A percentile compares a stretch with the other conserved stretches of the same genome.
phyloP scores from a whole-genome alignment of 495 filamentous ascomycete species.

The Chaetomium tenue region DNA sequence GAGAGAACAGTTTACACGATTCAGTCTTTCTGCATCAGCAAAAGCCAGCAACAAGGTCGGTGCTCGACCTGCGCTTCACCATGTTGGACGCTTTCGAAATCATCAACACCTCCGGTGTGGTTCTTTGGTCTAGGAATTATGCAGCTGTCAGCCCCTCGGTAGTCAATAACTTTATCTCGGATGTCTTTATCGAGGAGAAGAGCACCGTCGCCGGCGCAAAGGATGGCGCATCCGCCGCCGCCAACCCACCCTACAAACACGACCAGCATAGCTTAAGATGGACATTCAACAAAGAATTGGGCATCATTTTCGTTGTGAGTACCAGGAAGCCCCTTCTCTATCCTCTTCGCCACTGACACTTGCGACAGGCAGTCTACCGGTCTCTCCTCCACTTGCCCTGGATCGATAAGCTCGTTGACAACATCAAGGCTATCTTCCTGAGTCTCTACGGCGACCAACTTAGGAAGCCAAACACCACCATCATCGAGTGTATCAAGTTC shows the following conservation, averaged over 20 bases:
- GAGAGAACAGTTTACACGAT: conserved; percentile 3
- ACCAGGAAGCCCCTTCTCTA: background rate
- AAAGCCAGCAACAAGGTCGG: background rate
- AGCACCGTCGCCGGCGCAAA: conserved; percentile 58
- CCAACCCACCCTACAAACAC: conserved; percentile 74
- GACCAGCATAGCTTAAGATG: conserved; percentile 96
- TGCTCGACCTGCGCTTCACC: conserved; percentile 19
- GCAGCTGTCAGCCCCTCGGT: conserved; percentile 73
- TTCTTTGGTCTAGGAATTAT: conserved; percentile 92
- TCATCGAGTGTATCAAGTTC: conserved; percentile 72
- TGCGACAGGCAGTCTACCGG: conserved; percentile 89
- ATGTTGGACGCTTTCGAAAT: conserved; percentile 98
- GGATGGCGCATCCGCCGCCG: conserved; percentile 55
- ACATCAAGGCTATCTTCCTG: conserved; percentile 85
- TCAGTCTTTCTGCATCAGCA: background rate
- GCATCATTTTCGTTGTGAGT: conserved; percentile 91
- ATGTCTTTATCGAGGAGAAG: conserved; percentile 95
- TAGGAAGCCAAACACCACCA: conserved; percentile 71
- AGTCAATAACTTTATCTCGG: conserved; percentile 90
- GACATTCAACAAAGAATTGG: conserved; percentile 86
- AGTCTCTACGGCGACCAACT: conserved; percentile 85
- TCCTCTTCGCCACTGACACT: conserved; percentile 15
- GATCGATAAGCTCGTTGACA: conserved; percentile 95
- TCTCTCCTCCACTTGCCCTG: conserved; percentile 91
- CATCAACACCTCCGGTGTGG: conserved; percentile 89